Evolutionary conservation across 2,329 filamentous ascomycete species (phyloP), one percentile per base, ranked within the genome.

Genomic region (Orbilia quercus): DNA sequence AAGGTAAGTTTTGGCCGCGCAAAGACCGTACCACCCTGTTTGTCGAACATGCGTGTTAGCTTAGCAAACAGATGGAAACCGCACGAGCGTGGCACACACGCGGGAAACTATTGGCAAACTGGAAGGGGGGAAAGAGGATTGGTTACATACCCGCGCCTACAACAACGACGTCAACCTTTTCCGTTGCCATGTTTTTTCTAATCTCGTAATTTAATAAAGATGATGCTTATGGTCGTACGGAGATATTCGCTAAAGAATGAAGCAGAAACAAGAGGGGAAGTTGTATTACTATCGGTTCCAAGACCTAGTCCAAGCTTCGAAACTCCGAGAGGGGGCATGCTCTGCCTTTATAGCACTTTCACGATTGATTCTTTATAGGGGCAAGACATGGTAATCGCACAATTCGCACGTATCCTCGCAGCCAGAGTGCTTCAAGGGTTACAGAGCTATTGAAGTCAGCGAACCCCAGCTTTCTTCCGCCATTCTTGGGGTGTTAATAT

Each of bases 1-100:
- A 59, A 84, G 84, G 54, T 78, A 77, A 0, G 83, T 84, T 77
- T 84, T 84, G 7, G 84, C 82, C 5, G 82, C 80, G 44, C 81
- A 81, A 22, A 86, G 79, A 5, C 84, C 84, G 73, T 82, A 82
- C 80, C 80, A 82, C 28, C 81, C 81, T 81, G 36, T 58, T 58
- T 48, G 22, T 36, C 28, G n/a, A n/a, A n/a, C n/a, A n/a, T n/a
- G n/a, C n/a, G 18, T 18, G 22, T 54, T 6, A 7, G 28, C 31
- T 66, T 66, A 73, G 67, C 58, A 53, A 72, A 64, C 51, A 28
- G 31, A 23, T 28, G 54, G 2, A 7, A 47, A 51, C 23, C 36
- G 45, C 48, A 9, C 28, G n/a, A 31, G 28, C 20, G 31, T 34
- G 38, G 36, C 62, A 31, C 62, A 50, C 44, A 28, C 42, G 51